Percentiles rank a stretch among this genome's conserved stretches.
phyloP scores from a whole-genome alignment of 1,139 yeast genomes.

The Pichia sp. region DNA sequence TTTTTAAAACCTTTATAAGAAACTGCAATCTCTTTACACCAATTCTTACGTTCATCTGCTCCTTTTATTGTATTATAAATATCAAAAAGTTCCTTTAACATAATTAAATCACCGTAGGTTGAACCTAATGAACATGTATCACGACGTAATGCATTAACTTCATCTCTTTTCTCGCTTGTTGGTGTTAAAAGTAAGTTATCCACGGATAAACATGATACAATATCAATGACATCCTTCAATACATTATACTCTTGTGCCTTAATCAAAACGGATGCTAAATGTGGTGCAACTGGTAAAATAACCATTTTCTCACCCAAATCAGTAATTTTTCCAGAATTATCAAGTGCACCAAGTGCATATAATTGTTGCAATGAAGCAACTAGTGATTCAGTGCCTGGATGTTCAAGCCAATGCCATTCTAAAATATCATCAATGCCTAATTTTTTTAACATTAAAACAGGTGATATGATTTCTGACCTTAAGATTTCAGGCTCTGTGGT shows the following conservation, averaged over 20 bases:
- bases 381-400: conserved; percentile 77
- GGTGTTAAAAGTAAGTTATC: conserved; percentile 82
- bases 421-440: conserved; percentile 78
- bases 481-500: conserved; percentile 92
- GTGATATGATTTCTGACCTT: conserved; percentile 78
- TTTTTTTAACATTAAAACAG: conserved; percentile 74
- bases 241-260: conserved; percentile 58
- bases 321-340: conserved; percentile 71
- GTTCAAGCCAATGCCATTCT: conserved; percentile 88
- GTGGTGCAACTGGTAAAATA: conserved; percentile 83
- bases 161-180: conserved; percentile 74
- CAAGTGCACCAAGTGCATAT: conserved; percentile 71
- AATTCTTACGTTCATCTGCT: conserved; percentile 45
- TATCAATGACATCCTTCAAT: conserved; percentile 68
- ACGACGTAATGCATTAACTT: conserved; percentile 56
- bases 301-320: conserved; percentile 78
- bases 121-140: conserved; percentile 63
- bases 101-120: conserved; percentile 73
- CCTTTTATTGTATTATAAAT: conserved; percentile 46
- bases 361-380: conserved; percentile 72
- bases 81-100: conserved; percentile 72
- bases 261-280: conserved; percentile 79
- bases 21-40: conserved; percentile 79
- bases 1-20: conserved; percentile 76
- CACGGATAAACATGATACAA: conserved; percentile 87